Conservation (phyloP, 1,139 yeast species). For the Meyerozyma guilliermondii region DNA sequence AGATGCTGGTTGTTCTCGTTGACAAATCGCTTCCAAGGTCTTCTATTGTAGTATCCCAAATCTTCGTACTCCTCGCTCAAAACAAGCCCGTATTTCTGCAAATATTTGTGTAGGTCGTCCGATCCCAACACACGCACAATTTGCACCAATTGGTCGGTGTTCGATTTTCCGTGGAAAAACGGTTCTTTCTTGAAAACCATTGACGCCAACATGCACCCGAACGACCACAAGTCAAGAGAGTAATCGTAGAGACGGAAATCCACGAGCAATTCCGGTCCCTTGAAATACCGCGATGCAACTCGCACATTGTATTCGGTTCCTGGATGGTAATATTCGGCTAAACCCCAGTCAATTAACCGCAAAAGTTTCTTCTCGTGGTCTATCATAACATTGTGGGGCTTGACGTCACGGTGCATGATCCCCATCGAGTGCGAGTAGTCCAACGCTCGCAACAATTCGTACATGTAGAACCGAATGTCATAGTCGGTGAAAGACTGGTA, state of each 20-base stretch:
- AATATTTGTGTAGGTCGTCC: constrained; percentile 55
- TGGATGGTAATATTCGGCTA: constrained; percentile 76
- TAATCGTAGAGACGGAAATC: constrained; percentile 75
- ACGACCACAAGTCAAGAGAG: constrained; percentile 76
- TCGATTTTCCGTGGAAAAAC: constrained; percentile 72
- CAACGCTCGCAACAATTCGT: constrained; percentile 62
- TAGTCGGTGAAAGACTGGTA: constrained; percentile 60
- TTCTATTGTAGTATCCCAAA: constrained; percentile 60
- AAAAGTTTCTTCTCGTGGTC: constrained; percentile 60
- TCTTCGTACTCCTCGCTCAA: constrained; percentile 65
- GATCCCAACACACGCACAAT: constrained; percentile 76
- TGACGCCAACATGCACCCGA: constrained; percentile 77
- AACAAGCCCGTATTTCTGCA: constrained; percentile 55
- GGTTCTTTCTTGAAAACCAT: constrained; percentile 75
- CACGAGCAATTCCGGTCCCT: constrained; percentile 74
- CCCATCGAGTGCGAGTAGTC: constrained; percentile 82
- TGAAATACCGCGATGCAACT: constrained; percentile 76
- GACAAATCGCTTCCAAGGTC: constrained; percentile 63
- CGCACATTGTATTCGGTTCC: constrained; percentile 77
- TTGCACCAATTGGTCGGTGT: constrained; percentile 75
- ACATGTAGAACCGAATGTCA: constrained; percentile 69
- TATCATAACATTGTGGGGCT: constrained; percentile 82
- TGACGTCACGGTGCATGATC: constrained; percentile 78
- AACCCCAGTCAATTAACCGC: constrained; percentile 78
- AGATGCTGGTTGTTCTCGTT: constrained; percentile 48